A percentile compares a stretch with the other conserved stretches of the same genome.
These are phyloP conservation scores for Mycena latifolia DNA, from an alignment of 768 basidiomycete genomes.

Conservation along the genomic window DNA sequence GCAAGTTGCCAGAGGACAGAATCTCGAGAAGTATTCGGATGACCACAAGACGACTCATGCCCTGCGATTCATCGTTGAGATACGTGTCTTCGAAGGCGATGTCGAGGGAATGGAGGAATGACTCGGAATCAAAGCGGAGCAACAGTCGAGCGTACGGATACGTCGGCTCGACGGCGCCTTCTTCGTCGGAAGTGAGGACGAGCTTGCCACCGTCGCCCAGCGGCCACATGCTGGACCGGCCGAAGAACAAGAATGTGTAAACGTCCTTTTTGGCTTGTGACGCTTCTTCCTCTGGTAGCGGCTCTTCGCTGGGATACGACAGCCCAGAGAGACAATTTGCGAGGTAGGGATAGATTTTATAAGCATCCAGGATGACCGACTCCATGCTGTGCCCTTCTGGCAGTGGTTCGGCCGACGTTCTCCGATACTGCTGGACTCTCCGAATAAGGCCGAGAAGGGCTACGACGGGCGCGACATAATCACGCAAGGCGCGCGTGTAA, in stretches of 20 bases:
- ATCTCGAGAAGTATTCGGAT: slow-evolving; percentile 90
- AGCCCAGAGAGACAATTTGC: slow-evolving; percentile 84
- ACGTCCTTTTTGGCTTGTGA: slow-evolving; percentile 76
- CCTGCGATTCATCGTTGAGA: slow-evolving; percentile 80
- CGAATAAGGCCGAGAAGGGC: slow-evolving; percentile 85
- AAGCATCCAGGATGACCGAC: slow-evolving; percentile 76
- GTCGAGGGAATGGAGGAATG: slow-evolving; percentile 93
- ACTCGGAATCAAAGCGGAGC: slow-evolving; percentile 92
- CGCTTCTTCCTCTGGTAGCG: slow-evolving; percentile 74
- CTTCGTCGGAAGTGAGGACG: slow-evolving; percentile 80
- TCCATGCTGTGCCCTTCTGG: slow-evolving; percentile 60
- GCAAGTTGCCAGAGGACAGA: slow-evolving; percentile 64
- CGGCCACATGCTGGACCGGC: slow-evolving; percentile 85
- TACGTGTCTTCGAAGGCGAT: slow-evolving; percentile 95
- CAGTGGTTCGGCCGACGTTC: slow-evolving; percentile 46
- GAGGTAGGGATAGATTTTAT: slow-evolving; percentile 93
- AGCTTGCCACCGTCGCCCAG: slow-evolving; percentile 76
- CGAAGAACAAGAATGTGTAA: slow-evolving; percentile 88
- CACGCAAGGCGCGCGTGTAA: slow-evolving; percentile 88
- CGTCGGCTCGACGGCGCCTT: slow-evolving; percentile 82
- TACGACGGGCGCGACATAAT: slow-evolving; percentile 91
- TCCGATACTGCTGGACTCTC: slow-evolving; percentile 69
- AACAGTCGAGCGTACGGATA: slow-evolving; percentile 92
- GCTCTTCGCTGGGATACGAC: slow-evolving; percentile 87
- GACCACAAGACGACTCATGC: slow-evolving; percentile 82